Base-by-base conservation (phyloP, 1,284 basidiomycete genomes). In the Austroboletus rostrupii region DNA sequence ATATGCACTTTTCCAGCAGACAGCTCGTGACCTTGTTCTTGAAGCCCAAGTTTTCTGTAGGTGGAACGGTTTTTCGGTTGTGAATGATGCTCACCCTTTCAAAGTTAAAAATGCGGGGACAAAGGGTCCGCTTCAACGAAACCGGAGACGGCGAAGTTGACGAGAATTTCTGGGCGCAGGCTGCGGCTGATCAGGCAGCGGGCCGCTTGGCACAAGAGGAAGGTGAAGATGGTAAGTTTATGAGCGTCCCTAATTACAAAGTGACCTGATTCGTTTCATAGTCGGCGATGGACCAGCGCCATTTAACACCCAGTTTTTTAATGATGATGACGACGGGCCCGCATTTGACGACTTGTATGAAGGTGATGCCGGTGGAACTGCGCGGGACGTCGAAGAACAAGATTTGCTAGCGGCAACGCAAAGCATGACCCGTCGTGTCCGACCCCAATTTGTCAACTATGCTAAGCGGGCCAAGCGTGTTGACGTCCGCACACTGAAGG, bases 221-320 rank as follows among this genome's bases (percentile, higher is more conserved):
- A 44, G 79, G 71, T 14, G 83, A 87, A 47, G 86, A 83, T 57
- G 77, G 86, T 87, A 56, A 66, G 78, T 20, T 33, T 47, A 43
- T 43, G 28, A 14, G 43, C 5, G n/a, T 48, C 10, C 35, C n/a
- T 21, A 37, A 44, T 32, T 36, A 29, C 13, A 10, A 36, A 42
- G 43, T 21, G 37, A 47, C 46, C 41, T 57, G 35, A 53, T 48
- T 47, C 23, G 31, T 28, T 47, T 51, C 28, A 41, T 53, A 78
- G 77, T 68, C 41, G 70, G 69, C 23, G 71, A 76, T 52, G 76
- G 72, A 44, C 79, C 79, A 0, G 75, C 81, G 10, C 94, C 93
- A 0, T 97, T 97, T 70, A 90, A 90, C 58, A 94, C 94, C 0
- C 96, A 98, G 64, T 97, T 98, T 78, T 97, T 98, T 82, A 87